Conservation (phyloP, 306 rosid genomes). For the Quercus rubra region DNA sequence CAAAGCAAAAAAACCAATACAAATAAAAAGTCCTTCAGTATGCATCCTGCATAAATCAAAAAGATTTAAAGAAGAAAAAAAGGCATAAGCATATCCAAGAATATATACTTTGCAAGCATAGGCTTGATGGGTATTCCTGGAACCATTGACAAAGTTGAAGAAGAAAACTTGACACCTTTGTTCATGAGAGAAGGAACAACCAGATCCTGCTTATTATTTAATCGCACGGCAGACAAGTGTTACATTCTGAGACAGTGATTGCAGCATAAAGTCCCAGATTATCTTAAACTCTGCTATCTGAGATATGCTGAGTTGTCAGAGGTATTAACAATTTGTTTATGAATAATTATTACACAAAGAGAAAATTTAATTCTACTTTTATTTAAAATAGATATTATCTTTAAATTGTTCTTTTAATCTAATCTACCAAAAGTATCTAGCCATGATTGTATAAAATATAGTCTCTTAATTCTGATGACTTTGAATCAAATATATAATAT, state of each 20-base stretch:
- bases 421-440: too few relatives aligned
- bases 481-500: too few relatives aligned
- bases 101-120: conserved; percentile 87
- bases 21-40: conserved; percentile 11
- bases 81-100: conserved; percentile 9
- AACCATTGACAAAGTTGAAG: conserved; percentile 78
- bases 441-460: too few relatives aligned
- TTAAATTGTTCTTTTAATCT: too few relatives aligned
- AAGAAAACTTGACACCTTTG: conserved; percentile 71
- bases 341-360: too few relatives aligned
- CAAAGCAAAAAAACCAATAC: conserved; percentile 1
- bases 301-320: too few relatives aligned
- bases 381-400: too few relatives aligned
- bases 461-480: too few relatives aligned
- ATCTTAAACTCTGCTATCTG: not conserved
- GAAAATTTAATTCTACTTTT: too few relatives aligned
- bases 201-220: conserved; percentile 59
- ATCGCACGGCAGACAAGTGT: conserved; percentile 16
- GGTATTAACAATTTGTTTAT: too few relatives aligned
- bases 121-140: conserved; percentile 95
- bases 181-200: conserved; percentile 74
- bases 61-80: conserved; percentile 1
- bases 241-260: conserved; percentile 11
- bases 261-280: not conserved
- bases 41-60: conserved; percentile 15